phyloP scores from a whole-genome alignment of 208 protist species.

The Perkinsela sp. region DNA sequence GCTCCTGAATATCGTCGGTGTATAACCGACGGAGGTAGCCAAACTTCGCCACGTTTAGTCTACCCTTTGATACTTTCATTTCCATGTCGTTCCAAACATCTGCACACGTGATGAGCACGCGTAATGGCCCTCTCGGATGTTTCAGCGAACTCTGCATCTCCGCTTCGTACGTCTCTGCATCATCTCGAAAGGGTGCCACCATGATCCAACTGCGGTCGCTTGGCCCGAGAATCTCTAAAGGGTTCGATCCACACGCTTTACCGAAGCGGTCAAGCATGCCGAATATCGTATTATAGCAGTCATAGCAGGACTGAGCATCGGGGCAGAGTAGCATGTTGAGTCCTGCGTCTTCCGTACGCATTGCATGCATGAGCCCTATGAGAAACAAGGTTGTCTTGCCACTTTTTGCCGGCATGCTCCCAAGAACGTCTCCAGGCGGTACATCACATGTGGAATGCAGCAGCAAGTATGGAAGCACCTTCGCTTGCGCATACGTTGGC shows the following conservation, averaged over 20 bases:
- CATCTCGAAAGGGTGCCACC: not conserved
- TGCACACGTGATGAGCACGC: not conserved
- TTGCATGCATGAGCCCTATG: not conserved
- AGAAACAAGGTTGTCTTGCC: not conserved
- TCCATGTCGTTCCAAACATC: constrained; percentile 1
- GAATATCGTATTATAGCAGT: not conserved
- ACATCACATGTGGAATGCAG: not conserved
- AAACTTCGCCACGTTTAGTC: not conserved
- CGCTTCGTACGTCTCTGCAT: not conserved
- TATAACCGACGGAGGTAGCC: not conserved
- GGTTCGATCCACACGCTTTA: not conserved
- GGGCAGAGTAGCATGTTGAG: not conserved
- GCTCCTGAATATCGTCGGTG: not conserved
- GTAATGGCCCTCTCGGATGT: not conserved
- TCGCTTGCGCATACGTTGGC: not conserved
- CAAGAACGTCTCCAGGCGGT: not conserved
- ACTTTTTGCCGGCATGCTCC: not conserved
- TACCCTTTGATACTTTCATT: not conserved
- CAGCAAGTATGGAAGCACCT: not conserved
- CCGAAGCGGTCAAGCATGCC: not conserved
- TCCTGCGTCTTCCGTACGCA: not conserved
- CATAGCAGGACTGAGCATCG: not conserved
- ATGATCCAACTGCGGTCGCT: not conserved
- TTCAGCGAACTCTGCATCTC: not conserved
- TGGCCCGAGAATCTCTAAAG: not conserved